These are phyloP conservation scores for Vitis riparia DNA, from an alignment of 164 flowering plant species.

Conservation along the genomic window DNA sequence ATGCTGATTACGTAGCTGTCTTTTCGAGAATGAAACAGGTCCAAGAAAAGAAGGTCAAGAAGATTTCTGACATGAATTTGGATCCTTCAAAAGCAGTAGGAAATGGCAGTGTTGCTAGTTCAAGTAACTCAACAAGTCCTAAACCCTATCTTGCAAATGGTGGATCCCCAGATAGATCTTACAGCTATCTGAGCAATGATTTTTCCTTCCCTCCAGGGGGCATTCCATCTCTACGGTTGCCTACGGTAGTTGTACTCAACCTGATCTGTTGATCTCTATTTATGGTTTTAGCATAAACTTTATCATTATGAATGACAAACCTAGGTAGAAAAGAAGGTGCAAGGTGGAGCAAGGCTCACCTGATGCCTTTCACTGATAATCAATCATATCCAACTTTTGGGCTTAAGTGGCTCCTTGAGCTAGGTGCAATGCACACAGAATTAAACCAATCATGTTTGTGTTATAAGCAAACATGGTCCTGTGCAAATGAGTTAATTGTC, in stretches of 20 bases:
- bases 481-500: neutral
- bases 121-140: conserved; percentile 55
- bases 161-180: conserved; percentile 48
- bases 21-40: conserved; percentile 52
- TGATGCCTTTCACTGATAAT: neutral
- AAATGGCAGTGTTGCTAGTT: conserved; percentile 70
- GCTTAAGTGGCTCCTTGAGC: neutral
- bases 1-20: conserved; percentile 2
- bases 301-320: neutral
- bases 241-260: conserved; percentile 86
- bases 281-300: conserved; percentile 1
- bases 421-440: neutral
- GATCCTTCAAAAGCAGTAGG: conserved; percentile 65
- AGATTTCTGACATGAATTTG: conserved; percentile 80
- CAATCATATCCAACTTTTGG: neutral
- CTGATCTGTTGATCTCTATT: conserved; percentile 11
- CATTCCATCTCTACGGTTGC: conserved; percentile 76
- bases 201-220: conserved; percentile 77
- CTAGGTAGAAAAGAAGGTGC: neutral
- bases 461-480: neutral
- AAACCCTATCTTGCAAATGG: conserved; percentile 70
- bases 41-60: conserved; percentile 96
- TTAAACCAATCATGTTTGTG: neutral
- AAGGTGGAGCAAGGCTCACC: neutral
- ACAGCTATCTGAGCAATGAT: conserved; percentile 51